Evolutionary conservation across 495 filamentous ascomycete genomes (phyloP).

Genomic region (Neurospora hispaniola): DNA sequence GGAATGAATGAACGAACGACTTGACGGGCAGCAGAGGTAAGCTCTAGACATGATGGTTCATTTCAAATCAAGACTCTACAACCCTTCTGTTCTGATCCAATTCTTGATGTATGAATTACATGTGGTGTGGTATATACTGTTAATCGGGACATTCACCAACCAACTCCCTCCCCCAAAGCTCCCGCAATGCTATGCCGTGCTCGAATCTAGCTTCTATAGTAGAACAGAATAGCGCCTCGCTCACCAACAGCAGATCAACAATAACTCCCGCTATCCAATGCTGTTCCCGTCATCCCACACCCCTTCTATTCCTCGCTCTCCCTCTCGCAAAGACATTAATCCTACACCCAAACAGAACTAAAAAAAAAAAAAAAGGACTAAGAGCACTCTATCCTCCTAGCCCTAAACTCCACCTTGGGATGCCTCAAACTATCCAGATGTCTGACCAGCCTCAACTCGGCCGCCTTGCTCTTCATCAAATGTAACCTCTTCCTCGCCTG

Average conservation of each 20-base stretch:
- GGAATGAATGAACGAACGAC: too few relatives aligned
- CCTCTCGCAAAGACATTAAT: not conserved
- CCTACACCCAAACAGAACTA: not conserved
- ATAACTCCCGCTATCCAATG: not conserved
- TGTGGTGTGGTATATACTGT: not conserved
- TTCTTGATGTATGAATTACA: not conserved
- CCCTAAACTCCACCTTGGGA: conserved; percentile 49
- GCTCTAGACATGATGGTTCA: too few relatives aligned
- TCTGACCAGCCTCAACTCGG: conserved; percentile 70
- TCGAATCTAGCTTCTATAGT: not conserved
- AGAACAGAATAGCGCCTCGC: not conserved
- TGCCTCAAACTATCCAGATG: conserved; percentile 54
- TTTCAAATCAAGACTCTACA: too few relatives aligned
- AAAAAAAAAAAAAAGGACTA: not conserved
- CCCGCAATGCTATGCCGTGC: not conserved
- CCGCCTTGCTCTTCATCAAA: conserved; percentile 60
- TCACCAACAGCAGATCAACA: not conserved
- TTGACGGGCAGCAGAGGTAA: not conserved
- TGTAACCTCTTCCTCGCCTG: conserved; percentile 51
- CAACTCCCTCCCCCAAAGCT: not conserved
- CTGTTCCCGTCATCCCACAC: too few relatives aligned
- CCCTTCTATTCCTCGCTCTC: not conserved
- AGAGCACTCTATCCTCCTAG: conserved; percentile 31
- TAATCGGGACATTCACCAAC: not conserved
- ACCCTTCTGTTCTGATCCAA: not conserved